phyloP scores from a whole-genome alignment of 1,284 basidiomycete genomes.

The Irpex sp. region DNA sequence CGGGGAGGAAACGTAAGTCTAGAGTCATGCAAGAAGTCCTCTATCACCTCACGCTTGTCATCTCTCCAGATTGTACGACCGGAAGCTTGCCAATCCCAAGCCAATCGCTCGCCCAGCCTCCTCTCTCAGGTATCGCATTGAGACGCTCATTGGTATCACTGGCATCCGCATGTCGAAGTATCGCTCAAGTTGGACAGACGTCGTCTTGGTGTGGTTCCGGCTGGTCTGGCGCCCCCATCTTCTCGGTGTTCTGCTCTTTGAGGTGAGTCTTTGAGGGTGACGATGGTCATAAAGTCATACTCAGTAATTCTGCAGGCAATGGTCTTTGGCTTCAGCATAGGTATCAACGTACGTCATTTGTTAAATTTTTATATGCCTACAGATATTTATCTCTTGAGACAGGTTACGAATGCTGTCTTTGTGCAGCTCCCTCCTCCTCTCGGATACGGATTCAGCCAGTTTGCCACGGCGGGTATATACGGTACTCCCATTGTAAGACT shows the following conservation, averaged over 20 bases:
- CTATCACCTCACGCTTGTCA: too few species aligned
- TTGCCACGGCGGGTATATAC: conserved; percentile 54
- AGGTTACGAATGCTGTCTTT: conserved; percentile 73
- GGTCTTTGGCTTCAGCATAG: conserved; percentile 68
- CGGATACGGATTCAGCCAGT: conserved; percentile 55
- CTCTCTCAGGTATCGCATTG: conserved; percentile 46
- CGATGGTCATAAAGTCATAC: neutral
- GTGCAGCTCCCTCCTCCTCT: conserved; percentile 52
- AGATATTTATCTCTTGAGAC: neutral
- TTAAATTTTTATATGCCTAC: neutral
- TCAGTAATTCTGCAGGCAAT: conserved; percentile 36
- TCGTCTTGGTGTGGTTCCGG: conserved; percentile 43
- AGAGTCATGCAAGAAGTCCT: neutral
- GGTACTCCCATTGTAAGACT: conserved; percentile 58
- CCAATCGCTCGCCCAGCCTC: conserved; percentile 32
- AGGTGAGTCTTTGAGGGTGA: conserved; percentile 33
- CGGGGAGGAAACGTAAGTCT: conserved; percentile 60
- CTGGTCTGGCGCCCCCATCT: conserved; percentile 67
- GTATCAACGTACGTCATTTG: conserved; percentile 55
- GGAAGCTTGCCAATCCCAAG: conserved; percentile 48
- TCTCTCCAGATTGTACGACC: conserved; percentile 60
- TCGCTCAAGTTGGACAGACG: conserved; percentile 50
- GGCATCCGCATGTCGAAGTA: conserved; percentile 60
- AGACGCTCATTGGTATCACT: conserved; percentile 65
- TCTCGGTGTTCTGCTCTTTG: conserved; percentile 51